Evolutionary conservation across 78 protist genomes (phyloP), one percentile per base, ranked within the genome.

Genomic region (Bigelowiella natans): DNA sequence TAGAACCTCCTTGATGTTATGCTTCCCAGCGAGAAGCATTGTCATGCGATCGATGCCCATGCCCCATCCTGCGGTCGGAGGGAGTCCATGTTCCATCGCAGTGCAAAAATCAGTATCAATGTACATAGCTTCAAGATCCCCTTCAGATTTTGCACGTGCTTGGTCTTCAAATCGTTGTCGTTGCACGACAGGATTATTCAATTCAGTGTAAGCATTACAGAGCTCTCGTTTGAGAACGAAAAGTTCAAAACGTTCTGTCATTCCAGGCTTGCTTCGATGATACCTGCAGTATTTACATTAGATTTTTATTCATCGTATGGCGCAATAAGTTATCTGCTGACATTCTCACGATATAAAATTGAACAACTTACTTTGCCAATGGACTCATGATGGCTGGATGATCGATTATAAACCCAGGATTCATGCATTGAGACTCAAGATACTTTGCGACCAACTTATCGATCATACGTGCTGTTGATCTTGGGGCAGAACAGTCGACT

Each of bases 211-310:
- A 11, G 99, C 99, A 91, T 98, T 99, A 94, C 96, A 93, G 39
- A 97, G 39, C 94, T 99, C 99, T 89, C 94, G 88, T 82, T 90
- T 40, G 63, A 84, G 82, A 36, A 96, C 95, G 86, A 99, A 97
- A 84, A 97, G 94, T 95, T 99, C 99, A 90, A 99, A 99, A 36
- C 99, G 94, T 95, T 98, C 99, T 2, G 99, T 98, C 40, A 97
- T 88, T 26, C 92, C 96, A 30, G 28, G 7, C 73, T 51, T 51
- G 73, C 73, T 51, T 26, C 73, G 73, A 51, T 51, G 73, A 18
- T 51, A 51, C 73, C n/a, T n/a, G n/a, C n/a, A n/a, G n/a, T n/a
- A n/a, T n/a, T n/a, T n/a, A n/a, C n/a, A n/a, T n/a, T n/a, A n/a
- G n/a, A n/a, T n/a, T n/a, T n/a, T n/a, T n/a, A n/a, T n/a, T n/a